These are phyloP conservation scores for Citrus australasica DNA, from an alignment of 345 rosid genomes.

Conservation along the genomic window DNA sequence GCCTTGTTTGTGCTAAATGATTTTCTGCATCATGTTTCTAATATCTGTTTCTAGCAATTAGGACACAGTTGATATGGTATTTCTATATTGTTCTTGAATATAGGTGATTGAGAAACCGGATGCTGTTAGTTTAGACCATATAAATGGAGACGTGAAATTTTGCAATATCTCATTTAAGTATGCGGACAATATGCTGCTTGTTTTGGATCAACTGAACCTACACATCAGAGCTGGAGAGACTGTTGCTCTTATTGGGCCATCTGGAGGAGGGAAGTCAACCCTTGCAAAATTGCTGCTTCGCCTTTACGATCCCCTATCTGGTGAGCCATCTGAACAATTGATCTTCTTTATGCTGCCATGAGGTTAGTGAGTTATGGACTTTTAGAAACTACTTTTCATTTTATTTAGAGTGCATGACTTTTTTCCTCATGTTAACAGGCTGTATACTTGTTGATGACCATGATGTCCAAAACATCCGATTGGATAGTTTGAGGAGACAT, in stretches of 20 bases:
- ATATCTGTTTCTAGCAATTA: background rate
- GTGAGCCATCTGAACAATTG: conserved; percentile 30
- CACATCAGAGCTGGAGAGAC: conserved; percentile 93
- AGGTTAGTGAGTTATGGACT: background rate
- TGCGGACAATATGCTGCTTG: conserved; percentile 46
- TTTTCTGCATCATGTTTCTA: conserved; percentile 1
- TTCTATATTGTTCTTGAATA: conserved; percentile 16
- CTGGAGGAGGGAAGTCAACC: conserved; percentile 99
- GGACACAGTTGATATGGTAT: background rate
- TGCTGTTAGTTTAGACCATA: conserved; percentile 49
- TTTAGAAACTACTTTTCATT: background rate
- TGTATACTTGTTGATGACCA: conserved; percentile 61
- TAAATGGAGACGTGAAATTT: conserved; percentile 76
- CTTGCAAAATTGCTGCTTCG: conserved; percentile 89
- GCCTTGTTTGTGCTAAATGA: background rate
- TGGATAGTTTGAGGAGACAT: conserved; percentile 78
- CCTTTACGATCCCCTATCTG: conserved; percentile 75
- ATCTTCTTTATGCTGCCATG: background rate
- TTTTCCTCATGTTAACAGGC: conserved; percentile 40
- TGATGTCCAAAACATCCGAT: conserved; percentile 48
- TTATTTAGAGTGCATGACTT: background rate
- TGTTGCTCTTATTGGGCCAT: conserved; percentile 84
- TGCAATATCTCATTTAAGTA: conserved; percentile 65
- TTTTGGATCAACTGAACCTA: conserved; percentile 68
- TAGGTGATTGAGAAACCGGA: conserved; percentile 66